These are phyloP conservation scores for Colletotrichum scovillei DNA, from an alignment of 2,329 filamentous ascomycete genomes.

Conservation along the genomic window DNA sequence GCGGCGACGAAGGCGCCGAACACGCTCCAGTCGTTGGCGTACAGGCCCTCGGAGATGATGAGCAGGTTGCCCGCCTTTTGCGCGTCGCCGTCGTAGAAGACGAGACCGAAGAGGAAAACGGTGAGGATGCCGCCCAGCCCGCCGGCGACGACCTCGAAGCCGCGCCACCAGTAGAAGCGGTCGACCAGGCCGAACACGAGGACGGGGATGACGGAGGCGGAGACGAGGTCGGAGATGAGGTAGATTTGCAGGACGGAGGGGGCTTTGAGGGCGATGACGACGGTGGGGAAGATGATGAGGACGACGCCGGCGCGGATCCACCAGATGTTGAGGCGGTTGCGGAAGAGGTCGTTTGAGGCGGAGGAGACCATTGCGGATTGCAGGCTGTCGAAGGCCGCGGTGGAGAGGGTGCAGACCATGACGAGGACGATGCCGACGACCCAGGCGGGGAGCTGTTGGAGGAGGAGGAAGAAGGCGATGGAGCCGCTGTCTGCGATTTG, in stretches of 20 bases:
- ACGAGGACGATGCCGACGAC: conserved; percentile 85
- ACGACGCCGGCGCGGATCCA: conserved; percentile 77
- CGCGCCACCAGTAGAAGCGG: conserved; percentile 77
- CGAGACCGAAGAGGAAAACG: conserved; percentile 83
- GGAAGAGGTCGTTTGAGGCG: conserved; percentile 85
- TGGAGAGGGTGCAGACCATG: conserved; percentile 82
- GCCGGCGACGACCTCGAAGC: conserved; percentile 83
- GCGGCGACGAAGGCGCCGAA: conserved; percentile 88
- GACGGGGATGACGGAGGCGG: conserved; percentile 79
- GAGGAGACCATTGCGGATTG: conserved; percentile 89
- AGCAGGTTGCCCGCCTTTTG: conserved; percentile 74
- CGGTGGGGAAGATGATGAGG: conserved; percentile 77
- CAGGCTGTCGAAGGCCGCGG: conserved; percentile 82
- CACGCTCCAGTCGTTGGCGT: conserved; percentile 81
- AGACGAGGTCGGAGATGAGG: conserved; percentile 83
- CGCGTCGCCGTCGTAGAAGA: conserved; percentile 83
- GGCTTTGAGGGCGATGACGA: conserved; percentile 79
- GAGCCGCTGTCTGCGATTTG: conserved; percentile 70
- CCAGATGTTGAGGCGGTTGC: conserved; percentile 83
- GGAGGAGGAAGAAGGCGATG: conserved; percentile 79
- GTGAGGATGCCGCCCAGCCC: conserved; percentile 82
- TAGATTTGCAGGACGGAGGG: conserved; percentile 85
- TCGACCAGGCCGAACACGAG: conserved; percentile 78
- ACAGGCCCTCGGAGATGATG: conserved; percentile 78
- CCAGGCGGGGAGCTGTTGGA: conserved; percentile 79